Conservation (phyloP, 352 stramenopile species). For the Thalassiosira mediterranea region DNA sequence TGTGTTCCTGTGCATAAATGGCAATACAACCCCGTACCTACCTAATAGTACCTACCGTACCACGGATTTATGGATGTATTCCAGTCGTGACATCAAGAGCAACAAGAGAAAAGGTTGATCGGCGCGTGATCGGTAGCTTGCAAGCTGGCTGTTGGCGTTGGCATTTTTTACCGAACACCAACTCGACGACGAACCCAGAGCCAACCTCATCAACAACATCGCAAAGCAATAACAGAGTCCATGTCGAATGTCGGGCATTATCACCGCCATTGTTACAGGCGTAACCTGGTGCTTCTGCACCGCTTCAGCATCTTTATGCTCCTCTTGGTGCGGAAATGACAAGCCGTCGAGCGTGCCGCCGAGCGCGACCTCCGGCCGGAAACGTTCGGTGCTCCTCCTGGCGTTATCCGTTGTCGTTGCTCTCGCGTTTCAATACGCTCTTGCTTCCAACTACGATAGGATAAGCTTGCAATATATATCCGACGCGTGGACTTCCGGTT, state of each 20-base stretch:
- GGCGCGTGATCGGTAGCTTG: too few species aligned
- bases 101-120: too few species aligned
- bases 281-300: conserved; percentile 74
- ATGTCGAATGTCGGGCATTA: conserved; percentile 30
- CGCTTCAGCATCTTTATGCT: conserved; percentile 60
- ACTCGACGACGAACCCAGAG: not conserved
- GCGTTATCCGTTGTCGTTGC: conserved; percentile 75
- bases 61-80: too few species aligned
- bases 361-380: conserved; percentile 74
- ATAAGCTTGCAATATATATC: conserved; percentile 45
- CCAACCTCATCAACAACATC: too few species aligned
- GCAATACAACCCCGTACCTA: too few species aligned
- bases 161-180: too few species aligned
- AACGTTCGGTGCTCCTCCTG: conserved; percentile 80
- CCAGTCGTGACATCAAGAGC: too few species aligned
- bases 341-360: conserved; percentile 71
- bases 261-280: conserved; percentile 33
- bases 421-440: conserved; percentile 82
- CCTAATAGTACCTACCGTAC: not conserved
- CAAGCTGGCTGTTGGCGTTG: too few species aligned
- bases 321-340: conserved; percentile 79
- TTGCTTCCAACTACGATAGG: conserved; percentile 63
- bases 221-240: too few species aligned
- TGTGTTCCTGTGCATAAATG: too few species aligned
- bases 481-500: conserved; percentile 75